Base-by-base conservation (phyloP, 495 filamentous ascomycete species). In the Glonium stellatum region DNA sequence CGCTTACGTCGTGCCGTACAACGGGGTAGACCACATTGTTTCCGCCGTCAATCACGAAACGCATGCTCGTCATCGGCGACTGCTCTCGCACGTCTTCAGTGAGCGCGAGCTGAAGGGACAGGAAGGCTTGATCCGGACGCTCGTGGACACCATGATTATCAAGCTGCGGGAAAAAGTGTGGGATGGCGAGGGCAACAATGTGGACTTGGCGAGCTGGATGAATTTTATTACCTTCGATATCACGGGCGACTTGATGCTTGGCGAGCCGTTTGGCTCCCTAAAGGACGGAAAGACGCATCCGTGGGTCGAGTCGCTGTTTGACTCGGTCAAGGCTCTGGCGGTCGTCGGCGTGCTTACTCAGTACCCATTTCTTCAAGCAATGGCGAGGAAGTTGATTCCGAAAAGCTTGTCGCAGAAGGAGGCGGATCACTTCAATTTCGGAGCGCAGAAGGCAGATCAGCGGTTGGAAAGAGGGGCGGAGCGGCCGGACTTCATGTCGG, bases 221-320 rank as follows among this genome's bases (percentile, higher is more conserved):
- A 65, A 62, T 23, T 59, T 48, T 23, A 52, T 59, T 0, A 55
- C 55, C 5, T 65, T 65, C 39, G 63, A 65, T 39, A 51, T 62
- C 25, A 61, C 55, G 22, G 59, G 63, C 25, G 63, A 65, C 25
- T 21, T 61, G 4, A 31, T 23, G 5, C 62, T 59, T 54, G 19
- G 22, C 19, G 34, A 52, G 37, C 25, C 47, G 34, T 62, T 53
- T 23, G 27, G 50, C 6, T 65, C 58, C 36, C 36, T 65, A 49
- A 18, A 23, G 23, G 47, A 50, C 10, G 34, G 22, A 19, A 48
- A 49, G 42, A 15, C 36, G 19, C 55, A 36, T 27, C 55, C 55
- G 3, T 50, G 47, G 47, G 49, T 49, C 21, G 4, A 47, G n/a
- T 35, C 31, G 3, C 25, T 36, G 5, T 48, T 49, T 22, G 19